These are phyloP conservation scores for Leptographium radiaticola DNA, from an alignment of 2,329 filamentous ascomycete species.

Conservation along the genomic window DNA sequence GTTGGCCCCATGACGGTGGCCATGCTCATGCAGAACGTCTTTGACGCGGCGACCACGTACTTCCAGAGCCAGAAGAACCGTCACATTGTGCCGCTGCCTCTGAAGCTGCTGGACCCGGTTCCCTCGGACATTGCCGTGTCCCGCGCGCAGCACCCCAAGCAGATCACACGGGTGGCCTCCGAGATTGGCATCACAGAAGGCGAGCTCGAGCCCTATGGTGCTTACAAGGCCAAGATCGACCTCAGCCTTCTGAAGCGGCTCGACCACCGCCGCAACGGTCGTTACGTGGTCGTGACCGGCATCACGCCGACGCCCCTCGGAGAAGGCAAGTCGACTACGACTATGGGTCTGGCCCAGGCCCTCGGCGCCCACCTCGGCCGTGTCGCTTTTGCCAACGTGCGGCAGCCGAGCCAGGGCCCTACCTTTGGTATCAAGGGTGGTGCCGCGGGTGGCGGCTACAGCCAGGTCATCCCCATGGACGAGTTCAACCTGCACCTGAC, in stretches of 20 bases:
- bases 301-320: constrained; percentile 95
- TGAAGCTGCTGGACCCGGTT: constrained; percentile 68
- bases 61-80: constrained; percentile 75
- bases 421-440: constrained; percentile 99
- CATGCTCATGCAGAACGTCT: constrained; percentile 93
- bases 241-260: constrained; percentile 70
- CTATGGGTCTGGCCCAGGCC: constrained; percentile 87
- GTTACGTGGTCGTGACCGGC: constrained; percentile 85
- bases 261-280: constrained; percentile 74
- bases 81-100: constrained; percentile 66
- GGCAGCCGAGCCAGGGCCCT: constrained; percentile 91
- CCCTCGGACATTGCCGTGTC: constrained; percentile 96
- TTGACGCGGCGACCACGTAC: constrained; percentile 69
- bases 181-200: constrained; percentile 81
- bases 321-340: constrained; percentile 97
- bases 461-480: constrained; percentile 98
- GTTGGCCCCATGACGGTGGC: constrained; percentile 98
- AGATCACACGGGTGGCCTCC: constrained; percentile 68
- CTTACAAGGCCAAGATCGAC: constrained; percentile 93
- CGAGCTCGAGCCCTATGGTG: constrained; percentile 88
- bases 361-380: constrained; percentile 78
- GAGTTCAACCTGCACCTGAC: constrained; percentile 98
- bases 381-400: constrained; percentile 89
- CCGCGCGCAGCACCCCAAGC: constrained; percentile 79
- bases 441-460: constrained; percentile 93